These are phyloP conservation scores for Parsonsia alboflavescens DNA, from an alignment of 257 asterid species.

Conservation along the genomic window DNA sequence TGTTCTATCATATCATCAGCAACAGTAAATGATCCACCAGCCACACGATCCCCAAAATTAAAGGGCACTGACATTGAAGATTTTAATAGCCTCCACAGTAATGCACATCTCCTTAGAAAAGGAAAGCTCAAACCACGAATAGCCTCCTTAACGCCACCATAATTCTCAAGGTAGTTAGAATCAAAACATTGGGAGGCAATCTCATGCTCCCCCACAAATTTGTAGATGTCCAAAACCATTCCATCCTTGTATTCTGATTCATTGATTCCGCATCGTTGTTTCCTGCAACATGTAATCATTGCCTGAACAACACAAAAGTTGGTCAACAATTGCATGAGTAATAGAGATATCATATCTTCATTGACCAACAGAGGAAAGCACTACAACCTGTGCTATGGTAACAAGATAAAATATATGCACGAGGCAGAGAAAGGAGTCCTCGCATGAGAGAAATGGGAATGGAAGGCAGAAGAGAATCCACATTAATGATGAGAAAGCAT, in stretches of 20 bases:
- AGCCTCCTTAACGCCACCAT: slow-evolving; percentile 47
- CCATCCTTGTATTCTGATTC: slow-evolving; percentile 43
- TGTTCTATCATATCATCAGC: slow-evolving; percentile 33
- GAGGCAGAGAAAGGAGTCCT: slow-evolving; percentile 66
- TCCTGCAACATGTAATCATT: slow-evolving; percentile 39
- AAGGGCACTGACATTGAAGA: slow-evolving; percentile 55
- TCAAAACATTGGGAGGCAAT: slow-evolving; percentile 50
- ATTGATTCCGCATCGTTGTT: slow-evolving; percentile 24
- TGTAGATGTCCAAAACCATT: slow-evolving; percentile 59
- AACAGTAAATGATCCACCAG: slow-evolving; percentile 35
- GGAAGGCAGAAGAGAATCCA: slow-evolving; percentile 96
- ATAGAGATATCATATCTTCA: background rate
- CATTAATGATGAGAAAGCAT: slow-evolving; percentile 92
- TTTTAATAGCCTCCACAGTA: slow-evolving; percentile 78
- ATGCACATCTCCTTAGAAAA: slow-evolving; percentile 82
- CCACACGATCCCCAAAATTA: slow-evolving; percentile 37
- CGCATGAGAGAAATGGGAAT: slow-evolving; percentile 63
- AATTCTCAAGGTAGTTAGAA: slow-evolving; percentile 41
- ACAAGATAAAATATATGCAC: slow-evolving; percentile 67
- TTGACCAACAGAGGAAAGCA: slow-evolving; percentile 6
- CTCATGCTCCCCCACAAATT: slow-evolving; percentile 40
- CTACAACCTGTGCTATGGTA: slow-evolving; percentile 26
- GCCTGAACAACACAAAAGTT: slow-evolving; percentile 45
- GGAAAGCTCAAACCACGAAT: slow-evolving; percentile 79
- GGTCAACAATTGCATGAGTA: background rate